Evolutionary conservation across 345 rosid genomes (phyloP).

Genomic region (Dimocarpus longan): DNA sequence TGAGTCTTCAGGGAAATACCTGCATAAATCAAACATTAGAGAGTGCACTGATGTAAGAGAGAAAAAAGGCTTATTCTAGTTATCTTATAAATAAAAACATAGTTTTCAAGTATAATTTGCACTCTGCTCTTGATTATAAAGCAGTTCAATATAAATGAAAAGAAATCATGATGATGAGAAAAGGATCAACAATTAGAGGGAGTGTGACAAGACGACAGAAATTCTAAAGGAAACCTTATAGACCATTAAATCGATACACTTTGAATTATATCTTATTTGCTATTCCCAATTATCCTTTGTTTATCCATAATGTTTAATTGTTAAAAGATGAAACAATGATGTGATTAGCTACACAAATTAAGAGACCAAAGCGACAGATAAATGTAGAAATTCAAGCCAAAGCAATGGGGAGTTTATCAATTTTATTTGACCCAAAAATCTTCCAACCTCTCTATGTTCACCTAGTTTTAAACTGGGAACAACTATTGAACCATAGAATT

Average conservation of each 20-base stretch:
- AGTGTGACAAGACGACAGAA: neutral
- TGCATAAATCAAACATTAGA: conserved; percentile 29
- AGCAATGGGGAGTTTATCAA: too few species aligned
- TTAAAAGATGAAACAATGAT: neutral
- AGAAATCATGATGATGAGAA: neutral
- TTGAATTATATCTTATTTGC: neutral
- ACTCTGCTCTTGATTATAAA: neutral
- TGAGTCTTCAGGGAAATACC: conserved; percentile 88
- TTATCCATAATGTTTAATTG: neutral
- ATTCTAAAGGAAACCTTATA: neutral
- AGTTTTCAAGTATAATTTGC: neutral
- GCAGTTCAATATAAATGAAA: neutral
- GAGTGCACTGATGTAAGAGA: neutral
- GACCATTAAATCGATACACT: neutral
- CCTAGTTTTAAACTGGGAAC: too few species aligned
- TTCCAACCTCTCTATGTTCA: too few species aligned
- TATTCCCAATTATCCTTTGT: neutral
- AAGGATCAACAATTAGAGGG: neutral
- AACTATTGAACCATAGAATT: too few species aligned
- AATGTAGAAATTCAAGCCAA: neutral
- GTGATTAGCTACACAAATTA: neutral
- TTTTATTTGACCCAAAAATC: too few species aligned
- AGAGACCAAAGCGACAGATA: neutral
- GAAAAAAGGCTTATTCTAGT: neutral
- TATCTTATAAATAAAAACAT: neutral